Base-by-base conservation (phyloP, 257 asterid genomes). In the Rauvolfia tetraphylla region DNA sequence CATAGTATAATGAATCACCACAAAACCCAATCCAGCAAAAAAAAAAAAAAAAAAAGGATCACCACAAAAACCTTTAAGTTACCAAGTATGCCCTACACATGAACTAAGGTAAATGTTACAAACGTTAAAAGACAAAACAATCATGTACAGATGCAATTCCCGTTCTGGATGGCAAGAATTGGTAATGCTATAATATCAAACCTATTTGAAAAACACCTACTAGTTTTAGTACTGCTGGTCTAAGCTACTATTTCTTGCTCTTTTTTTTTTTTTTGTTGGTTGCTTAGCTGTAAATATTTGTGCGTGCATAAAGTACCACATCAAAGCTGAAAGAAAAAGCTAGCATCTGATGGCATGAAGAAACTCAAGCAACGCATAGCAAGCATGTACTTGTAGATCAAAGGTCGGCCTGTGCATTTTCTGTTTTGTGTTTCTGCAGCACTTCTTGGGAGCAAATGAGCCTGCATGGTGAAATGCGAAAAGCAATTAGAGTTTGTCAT, bases 371-470 rank as follows among this genome's bases (percentile, higher is more conserved):
- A 6, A 6, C 7, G 1, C 3, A 23, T 36, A 44, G 18, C 46
- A 44, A 70, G 15, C 0, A 6, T 25, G 18, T 17, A 31, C 15
- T 38, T 38, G 42, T 22, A 38, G 53, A 29, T 86, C 84, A 77
- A 42, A 80, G 25, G 74, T 72, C 84, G 72, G 81, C 72, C 84
- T 86, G 77, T 18, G 85, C 83, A 72, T 84, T 81, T 79, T 88
- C 92, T 53, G 90, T 76, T 86, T 87, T 91, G 65, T 81, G 70
- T 74, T 86, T 91, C 80, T 86, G 93, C 71, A 91, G 89, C 88
- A 91, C 98, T 57, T 91, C 93, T 67, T 91, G 96, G 31, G 86
- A 79, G 63, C 87, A 70, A 68, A 87, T 78, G 53, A 93, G 75
- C 80, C 86, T 84, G 61, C 33, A 76, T 17, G 59, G 25, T 59